Base-by-base conservation (phyloP, 805 yeast species). In the Tetrapisispora taiwanensis region DNA sequence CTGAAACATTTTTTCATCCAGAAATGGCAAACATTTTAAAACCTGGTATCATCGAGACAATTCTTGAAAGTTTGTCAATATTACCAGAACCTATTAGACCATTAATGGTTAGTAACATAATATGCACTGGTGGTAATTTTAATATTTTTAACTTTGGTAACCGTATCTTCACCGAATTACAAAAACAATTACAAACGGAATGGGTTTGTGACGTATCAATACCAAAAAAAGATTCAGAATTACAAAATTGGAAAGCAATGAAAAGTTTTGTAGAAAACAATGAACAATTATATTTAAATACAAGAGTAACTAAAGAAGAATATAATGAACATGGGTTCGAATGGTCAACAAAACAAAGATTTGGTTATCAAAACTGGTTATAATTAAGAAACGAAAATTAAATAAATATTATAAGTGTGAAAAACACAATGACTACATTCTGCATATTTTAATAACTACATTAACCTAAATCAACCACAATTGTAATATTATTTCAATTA, bases 1-100 rank as follows among this genome's bases (percentile, higher is more conserved):
- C 97, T 0, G 99, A 92, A 58, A 70, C 85, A 1, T 68, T 84
- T 30, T 89, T 86, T 62, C 88, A 82, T 52, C 98, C 99, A 0
- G 84, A 79, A 48, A 79, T 85, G 44, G 72, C 84, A 1, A 87
- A 85, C 13, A 68, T 90, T 28, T 75, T 80, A 51, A 81, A 88
- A 52, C 79, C 90, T 0, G 97, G 96, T 13, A 63, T 94, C 18
- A 74, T 82, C 0, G 83, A 78, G 47, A 70, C 83, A 0, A 75
- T 86, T 2, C 75, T 81, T 36, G 87, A 85, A 47, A 69, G 84
- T 26, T 69, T 92, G 5, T 70, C 74, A 55, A 67, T 79, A 14
- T 72, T 84, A 30, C 96, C 97, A 0, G 87, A 79, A 49, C 72
- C 82, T 4, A 59, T 81, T 2, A 66, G 85, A 41, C 94, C 95